Evolutionary conservation across 2,329 filamentous ascomycete species (phyloP).

Genomic region (Thyridium curvatum): DNA sequence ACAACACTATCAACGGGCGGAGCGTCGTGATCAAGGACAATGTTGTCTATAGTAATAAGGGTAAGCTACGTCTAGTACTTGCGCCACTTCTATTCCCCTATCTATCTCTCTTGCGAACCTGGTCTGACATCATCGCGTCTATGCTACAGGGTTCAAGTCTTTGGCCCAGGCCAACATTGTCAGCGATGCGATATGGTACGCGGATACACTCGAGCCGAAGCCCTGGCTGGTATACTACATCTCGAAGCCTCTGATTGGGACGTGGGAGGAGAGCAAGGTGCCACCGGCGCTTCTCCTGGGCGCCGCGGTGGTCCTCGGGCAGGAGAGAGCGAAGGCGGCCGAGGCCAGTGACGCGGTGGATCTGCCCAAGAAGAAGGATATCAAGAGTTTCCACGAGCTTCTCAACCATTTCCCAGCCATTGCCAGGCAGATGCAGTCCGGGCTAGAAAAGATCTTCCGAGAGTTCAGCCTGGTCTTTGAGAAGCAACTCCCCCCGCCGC

Average conservation of each 20-base stretch:
- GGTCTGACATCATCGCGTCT: constrained; percentile 3
- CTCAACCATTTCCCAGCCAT: constrained; percentile 93
- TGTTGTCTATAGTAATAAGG: constrained; percentile 93
- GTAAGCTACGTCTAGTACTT: constrained; percentile 43
- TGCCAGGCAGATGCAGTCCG: constrained; percentile 89
- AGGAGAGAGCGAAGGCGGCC: constrained; percentile 25
- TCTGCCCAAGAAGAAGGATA: constrained; percentile 73
- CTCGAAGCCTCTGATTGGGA: constrained; percentile 77
- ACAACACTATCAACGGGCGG: constrained; percentile 84
- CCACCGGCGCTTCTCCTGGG: constrained; percentile 55
- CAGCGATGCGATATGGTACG: constrained; percentile 79
- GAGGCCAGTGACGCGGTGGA: constrained; percentile 34
- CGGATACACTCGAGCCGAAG: constrained; percentile 79
- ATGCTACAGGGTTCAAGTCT: constrained; percentile 71
- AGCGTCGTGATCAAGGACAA: constrained; percentile 93
- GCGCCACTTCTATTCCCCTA: not conserved
- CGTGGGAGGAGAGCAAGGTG: constrained; percentile 71
- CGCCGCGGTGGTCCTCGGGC: constrained; percentile 13
- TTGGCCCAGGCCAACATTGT: constrained; percentile 85
- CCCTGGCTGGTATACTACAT: constrained; percentile 98
- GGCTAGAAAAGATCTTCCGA: constrained; percentile 80
- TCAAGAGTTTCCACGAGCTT: constrained; percentile 84
- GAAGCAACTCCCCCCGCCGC: constrained; percentile 73
- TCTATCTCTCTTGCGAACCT: not conserved
- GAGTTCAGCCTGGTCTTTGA: constrained; percentile 85